Evolutionary conservation across 345 rosid species (phyloP).

Genomic region (Lepidium didymum): DNA sequence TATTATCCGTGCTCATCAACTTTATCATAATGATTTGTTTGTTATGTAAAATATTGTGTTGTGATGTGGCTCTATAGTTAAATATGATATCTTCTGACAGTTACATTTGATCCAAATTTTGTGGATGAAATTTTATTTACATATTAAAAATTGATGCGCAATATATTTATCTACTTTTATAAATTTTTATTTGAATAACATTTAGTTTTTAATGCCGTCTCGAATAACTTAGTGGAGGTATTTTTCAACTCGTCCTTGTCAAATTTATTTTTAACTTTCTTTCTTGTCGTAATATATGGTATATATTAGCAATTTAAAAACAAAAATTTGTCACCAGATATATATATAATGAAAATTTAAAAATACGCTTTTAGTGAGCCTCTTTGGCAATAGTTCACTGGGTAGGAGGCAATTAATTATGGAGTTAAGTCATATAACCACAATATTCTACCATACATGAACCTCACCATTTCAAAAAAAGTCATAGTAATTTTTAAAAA

Average conservation of each 20-base stretch:
- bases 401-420: constrained; percentile 13
- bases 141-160: not conserved
- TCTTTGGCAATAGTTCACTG: constrained; percentile 15
- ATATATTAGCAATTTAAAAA: not conserved
- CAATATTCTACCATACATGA: not conserved
- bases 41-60: not conserved
- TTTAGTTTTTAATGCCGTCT: constrained; percentile 1
- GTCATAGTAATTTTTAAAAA: not conserved
- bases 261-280: not conserved
- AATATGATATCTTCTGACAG: not conserved
- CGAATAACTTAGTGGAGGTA: not conserved
- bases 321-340: not conserved
- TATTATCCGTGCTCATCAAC: not conserved
- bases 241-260: not conserved
- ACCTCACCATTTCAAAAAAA: not conserved
- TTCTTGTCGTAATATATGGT: not conserved
- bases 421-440: not conserved
- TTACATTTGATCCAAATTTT: not conserved
- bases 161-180: not conserved
- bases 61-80: not conserved
- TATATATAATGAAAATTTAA: not conserved
- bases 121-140: not conserved
- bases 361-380: not conserved
- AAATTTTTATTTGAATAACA: not conserved
- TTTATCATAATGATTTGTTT: not conserved